phyloP scores from a whole-genome alignment of 345 rosid genomes.

The Lepidium aucheri region DNA sequence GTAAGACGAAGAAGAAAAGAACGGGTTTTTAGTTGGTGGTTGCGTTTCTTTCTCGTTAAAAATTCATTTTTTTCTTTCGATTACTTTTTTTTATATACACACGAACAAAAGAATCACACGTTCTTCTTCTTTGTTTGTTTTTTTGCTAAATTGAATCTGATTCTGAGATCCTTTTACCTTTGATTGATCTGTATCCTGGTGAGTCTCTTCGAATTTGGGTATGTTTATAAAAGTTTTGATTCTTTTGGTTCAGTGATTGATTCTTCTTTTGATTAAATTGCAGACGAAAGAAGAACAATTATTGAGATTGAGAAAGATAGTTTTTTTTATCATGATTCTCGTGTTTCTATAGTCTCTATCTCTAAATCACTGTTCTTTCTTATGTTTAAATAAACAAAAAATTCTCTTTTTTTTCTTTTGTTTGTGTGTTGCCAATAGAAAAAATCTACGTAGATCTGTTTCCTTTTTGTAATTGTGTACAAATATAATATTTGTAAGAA shows the following conservation, averaged over 20 bases:
- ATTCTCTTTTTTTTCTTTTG: neutral
- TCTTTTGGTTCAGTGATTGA: constrained; percentile 7
- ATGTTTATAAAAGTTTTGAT: constrained; percentile 10
- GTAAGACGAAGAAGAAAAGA: constrained; percentile 30
- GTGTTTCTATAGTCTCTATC: constrained; percentile 23
- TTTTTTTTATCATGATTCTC: constrained; percentile 17
- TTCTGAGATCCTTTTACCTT: neutral
- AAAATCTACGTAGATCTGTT: constrained; percentile 31
- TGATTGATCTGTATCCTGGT: constrained; percentile 24
- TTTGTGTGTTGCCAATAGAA: neutral
- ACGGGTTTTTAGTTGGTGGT: constrained; percentile 44
- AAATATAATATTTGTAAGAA: constrained; percentile 1
- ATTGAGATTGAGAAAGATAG: neutral
- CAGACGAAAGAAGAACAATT: constrained; percentile 3
- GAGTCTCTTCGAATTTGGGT: neutral
- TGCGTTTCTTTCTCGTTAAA: constrained; percentile 32
- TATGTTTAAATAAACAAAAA: constrained; percentile 3
- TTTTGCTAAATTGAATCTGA: constrained; percentile 9
- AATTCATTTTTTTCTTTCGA: neutral
- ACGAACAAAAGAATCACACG: constrained; percentile 1
- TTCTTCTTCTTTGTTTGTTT: neutral
- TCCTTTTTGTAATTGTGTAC: constrained; percentile 6
- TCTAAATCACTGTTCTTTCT: constrained; percentile 7
- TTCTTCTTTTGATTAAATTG: constrained; percentile 14
- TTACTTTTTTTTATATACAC: neutral